Conservation (phyloP, 2,329 filamentous ascomycete species). For the Colletotrichum sp. region DNA sequence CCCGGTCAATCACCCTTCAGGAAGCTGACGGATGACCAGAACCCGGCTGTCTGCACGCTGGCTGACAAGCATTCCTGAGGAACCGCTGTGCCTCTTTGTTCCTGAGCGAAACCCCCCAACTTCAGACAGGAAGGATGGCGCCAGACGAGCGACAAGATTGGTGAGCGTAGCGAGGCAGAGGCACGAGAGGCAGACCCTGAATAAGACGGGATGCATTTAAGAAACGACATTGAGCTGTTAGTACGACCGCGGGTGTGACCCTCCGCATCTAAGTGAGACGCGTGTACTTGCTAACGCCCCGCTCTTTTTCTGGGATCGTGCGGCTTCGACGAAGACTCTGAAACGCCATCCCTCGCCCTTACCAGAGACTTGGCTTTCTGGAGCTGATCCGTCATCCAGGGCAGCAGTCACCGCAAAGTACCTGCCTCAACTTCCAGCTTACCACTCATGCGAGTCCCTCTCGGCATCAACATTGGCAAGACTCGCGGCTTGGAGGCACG, state of each 20-base stretch:
- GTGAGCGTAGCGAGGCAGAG: background rate
- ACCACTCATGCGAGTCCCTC: background rate
- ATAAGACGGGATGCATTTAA: background rate
- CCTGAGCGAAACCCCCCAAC: background rate
- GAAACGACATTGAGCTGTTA: constrained; percentile 6
- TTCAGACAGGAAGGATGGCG: background rate
- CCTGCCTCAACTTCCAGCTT: background rate
- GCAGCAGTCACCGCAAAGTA: background rate
- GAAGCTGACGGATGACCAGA: constrained; percentile 10
- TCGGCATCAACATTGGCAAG: background rate
- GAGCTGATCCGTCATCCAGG: background rate
- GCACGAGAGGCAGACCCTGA: constrained; percentile 1
- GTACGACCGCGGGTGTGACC: background rate
- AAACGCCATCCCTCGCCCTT: constrained; percentile 12
- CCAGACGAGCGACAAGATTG: background rate
- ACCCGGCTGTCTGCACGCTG: background rate
- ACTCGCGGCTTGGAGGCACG: background rate
- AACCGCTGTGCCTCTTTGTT: background rate
- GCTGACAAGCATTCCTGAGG: background rate
- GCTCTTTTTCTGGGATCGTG: constrained; percentile 10
- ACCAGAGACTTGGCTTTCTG: constrained; percentile 12
- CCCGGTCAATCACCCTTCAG: background rate
- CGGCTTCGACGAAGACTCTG: constrained; percentile 18
- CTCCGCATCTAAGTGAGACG: constrained; percentile 16
- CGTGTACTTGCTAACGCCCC: constrained; percentile 15